Evolutionary conservation across 1,139 yeast species (phyloP).

Genomic region (Geotrichum aggregatum): DNA sequence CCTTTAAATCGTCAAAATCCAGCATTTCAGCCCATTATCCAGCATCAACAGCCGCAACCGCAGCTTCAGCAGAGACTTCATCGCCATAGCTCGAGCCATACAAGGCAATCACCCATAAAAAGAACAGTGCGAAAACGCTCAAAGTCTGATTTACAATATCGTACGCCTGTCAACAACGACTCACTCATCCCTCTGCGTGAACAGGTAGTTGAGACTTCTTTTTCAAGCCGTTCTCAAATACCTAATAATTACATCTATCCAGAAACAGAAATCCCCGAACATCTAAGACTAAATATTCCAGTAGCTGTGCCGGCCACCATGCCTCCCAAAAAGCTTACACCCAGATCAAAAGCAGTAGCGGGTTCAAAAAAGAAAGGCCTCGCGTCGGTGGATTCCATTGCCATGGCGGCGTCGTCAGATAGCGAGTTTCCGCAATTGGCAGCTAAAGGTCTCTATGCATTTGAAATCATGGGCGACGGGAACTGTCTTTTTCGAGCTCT

Average conservation of each 20-base stretch:
- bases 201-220: background rate
- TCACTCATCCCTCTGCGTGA: background rate
- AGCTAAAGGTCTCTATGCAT: conserved; percentile 38
- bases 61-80: background rate
- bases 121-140: background rate
- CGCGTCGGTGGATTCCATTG: background rate
- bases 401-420: background rate
- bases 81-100: background rate
- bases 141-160: background rate
- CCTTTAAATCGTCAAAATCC: background rate
- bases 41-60: background rate
- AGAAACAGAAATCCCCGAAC: background rate
- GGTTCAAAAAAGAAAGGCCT: background rate
- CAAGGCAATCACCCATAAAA: background rate
- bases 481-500: conserved; percentile 44
- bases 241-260: no score
- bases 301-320: background rate
- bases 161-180: background rate
- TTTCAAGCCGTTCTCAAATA: no score
- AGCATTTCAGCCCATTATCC: background rate
- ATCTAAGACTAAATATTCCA: background rate
- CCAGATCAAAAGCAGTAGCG: background rate
- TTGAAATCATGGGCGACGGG: conserved; percentile 43
- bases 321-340: background rate
- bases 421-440: conserved; percentile 38